These are phyloP conservation scores for Kuraishia piskuri DNA, from an alignment of 805 yeast species.

Conservation along the genomic window DNA sequence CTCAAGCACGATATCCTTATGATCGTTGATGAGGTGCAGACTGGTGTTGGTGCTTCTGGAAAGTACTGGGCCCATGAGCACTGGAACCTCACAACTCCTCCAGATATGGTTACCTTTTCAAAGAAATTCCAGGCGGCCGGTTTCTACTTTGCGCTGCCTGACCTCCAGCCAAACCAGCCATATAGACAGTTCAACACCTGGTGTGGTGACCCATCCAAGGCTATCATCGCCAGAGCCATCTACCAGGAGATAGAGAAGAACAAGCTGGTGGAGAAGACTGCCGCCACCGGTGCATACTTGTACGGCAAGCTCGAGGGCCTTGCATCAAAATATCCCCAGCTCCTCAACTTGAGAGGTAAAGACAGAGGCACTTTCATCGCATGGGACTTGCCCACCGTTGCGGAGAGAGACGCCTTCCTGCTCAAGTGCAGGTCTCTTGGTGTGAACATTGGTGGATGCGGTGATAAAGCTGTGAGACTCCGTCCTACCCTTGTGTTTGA, in stretches of 20 bases:
- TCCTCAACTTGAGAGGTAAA: conserved; percentile 63
- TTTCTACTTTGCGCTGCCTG: conserved; percentile 70
- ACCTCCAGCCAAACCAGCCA: conserved; percentile 64
- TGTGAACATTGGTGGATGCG: conserved; percentile 81
- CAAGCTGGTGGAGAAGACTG: conserved; percentile 47
- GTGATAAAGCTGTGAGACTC: conserved; percentile 67
- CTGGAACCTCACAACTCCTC: conserved; percentile 65
- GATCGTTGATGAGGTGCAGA: conserved; percentile 83
- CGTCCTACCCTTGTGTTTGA: conserved; percentile 76
- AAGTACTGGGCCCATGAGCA: conserved; percentile 84
- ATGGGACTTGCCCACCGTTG: conserved; percentile 54
- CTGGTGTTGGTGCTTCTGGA: conserved; percentile 88
- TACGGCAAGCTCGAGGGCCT: conserved; percentile 46
- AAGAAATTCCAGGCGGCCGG: conserved; percentile 90
- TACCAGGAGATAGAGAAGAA: conserved; percentile 54
- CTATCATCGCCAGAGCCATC: conserved; percentile 68
- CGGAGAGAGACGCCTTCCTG: conserved; percentile 54
- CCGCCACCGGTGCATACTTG: conserved; percentile 60
- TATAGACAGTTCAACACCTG: conserved; percentile 90
- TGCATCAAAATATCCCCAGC: conserved; percentile 43
- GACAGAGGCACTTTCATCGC: conserved; percentile 74
- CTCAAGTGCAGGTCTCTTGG: conserved; percentile 53
- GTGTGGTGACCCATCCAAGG: conserved; percentile 87
- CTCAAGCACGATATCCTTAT: conserved; percentile 59
- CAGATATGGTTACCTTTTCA: conserved; percentile 81